Base-by-base conservation (phyloP, 2,329 filamentous ascomycete genomes). In the Cercospora citrullina region DNA sequence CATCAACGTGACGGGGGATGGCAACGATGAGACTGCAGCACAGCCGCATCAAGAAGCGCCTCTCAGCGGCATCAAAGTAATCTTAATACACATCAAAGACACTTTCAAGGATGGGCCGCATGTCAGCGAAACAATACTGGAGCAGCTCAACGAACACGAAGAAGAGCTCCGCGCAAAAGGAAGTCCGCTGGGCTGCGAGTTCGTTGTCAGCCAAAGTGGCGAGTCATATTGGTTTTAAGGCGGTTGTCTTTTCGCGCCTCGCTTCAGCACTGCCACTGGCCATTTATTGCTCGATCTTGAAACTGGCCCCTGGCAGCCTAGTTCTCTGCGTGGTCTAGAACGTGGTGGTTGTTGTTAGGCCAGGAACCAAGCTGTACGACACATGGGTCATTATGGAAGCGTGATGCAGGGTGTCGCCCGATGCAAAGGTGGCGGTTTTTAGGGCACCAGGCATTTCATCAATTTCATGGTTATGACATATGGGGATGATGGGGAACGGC, bases 11-110 rank as follows among this genome's bases (percentile, higher is more conserved):
- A 48, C 61, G n/a, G 57, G n/a, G 36, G 31, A 53, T 65, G 58
- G n/a, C 12, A 31, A 67, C 39, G 63, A 65, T 10, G 23, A 14
- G 14, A 1, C 61, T 18, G 10, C 28, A 26, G 8, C 33, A 23
- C 39, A 26, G 30, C n/a, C 36, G n/a, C 60, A 48, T 9, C 64
- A 51, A 10, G 66, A 71, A 67, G 76, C 75, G 60, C 89, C 89
- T 6, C 83, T 99, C 4, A 82, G 84, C 63, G 93, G 93, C 0
- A 77, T 98, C 30, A 91, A 89, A 70, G 84, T 99, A 1, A 89
- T 97, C 60, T 88, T 98, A 65, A 98, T 98, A 42, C 95, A 99
- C 77, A 87, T 98, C 75, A 99, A 99, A 78, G 94, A 73, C 72
- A 90, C 87, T 23, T 81, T 97, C 65, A 83, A 85, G 8, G 93